These are phyloP conservation scores for Pinguiococcus pyrenoidosus DNA, from an alignment of 108 stramenopile species.

Conservation along the genomic window DNA sequence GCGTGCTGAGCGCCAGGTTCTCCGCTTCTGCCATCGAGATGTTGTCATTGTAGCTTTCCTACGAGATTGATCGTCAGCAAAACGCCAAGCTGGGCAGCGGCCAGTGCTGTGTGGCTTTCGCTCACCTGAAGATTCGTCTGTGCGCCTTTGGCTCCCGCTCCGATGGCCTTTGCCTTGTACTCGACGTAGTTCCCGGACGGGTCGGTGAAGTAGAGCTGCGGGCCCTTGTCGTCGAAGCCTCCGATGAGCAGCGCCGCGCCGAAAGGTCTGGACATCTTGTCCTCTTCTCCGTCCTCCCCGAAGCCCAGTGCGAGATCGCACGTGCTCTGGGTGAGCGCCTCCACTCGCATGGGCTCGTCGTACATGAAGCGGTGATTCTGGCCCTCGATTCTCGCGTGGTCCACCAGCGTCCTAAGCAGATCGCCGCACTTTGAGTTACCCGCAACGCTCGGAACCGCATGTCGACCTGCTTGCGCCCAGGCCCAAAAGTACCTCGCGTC, in stretches of 20 bases:
- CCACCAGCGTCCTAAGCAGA: slow-evolving; percentile 75
- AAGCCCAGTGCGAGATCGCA: slow-evolving; percentile 96
- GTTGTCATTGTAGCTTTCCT: slow-evolving; percentile 80
- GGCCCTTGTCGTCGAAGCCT: slow-evolving; percentile 79
- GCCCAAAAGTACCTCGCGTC: no score
- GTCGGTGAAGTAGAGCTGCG: slow-evolving; percentile 95
- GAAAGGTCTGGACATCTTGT: slow-evolving; percentile 92
- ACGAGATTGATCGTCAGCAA: no score
- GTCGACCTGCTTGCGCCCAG: no score
- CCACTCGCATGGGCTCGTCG: slow-evolving; percentile 94
- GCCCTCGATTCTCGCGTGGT: slow-evolving; percentile 97
- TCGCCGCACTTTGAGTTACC: no score
- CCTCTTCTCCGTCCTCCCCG: slow-evolving; percentile 81
- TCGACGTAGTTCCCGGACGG: slow-evolving; percentile 90
- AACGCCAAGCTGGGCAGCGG: no score
- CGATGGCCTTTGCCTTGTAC: slow-evolving; percentile 99
- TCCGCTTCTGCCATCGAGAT: slow-evolving; percentile 91
- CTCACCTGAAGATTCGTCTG: slow-evolving; percentile 75
- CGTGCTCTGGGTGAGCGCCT: slow-evolving; percentile 93
- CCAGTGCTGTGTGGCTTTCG: no score
- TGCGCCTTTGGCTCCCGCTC: slow-evolving; percentile 90
- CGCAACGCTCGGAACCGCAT: no score
- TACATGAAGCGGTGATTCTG: slow-evolving; percentile 97
- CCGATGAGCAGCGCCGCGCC: slow-evolving; percentile 95
- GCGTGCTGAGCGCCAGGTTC: slow-evolving; percentile 66